Conservation (phyloP, 768 basidiomycete genomes). For the Cyathus striatus region DNA sequence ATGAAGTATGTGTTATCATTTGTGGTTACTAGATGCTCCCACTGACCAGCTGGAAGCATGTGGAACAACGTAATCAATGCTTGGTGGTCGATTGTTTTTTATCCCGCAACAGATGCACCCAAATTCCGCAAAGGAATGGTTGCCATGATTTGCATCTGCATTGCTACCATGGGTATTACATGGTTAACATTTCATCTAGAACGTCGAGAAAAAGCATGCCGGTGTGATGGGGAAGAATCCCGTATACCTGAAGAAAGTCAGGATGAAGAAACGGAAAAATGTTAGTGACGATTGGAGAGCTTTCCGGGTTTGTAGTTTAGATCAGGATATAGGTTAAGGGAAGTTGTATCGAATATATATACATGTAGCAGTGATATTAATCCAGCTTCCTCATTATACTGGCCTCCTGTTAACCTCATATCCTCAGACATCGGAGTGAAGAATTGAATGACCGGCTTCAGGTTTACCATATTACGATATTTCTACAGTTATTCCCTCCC, state of each 20-base stretch:
- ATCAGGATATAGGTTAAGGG: no score
- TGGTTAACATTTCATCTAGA: constrained; percentile 56
- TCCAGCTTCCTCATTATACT: no score
- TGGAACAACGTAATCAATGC: constrained; percentile 67
- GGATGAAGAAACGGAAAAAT: no score
- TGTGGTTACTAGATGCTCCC: not conserved
- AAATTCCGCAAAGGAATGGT: constrained; percentile 64
- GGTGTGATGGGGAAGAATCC: not conserved
- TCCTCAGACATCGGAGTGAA: no score
- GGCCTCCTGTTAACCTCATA: no score
- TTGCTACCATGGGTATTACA: constrained; percentile 52
- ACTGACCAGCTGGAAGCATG: constrained; percentile 34
- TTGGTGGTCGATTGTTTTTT: constrained; percentile 69
- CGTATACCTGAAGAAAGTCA: no score
- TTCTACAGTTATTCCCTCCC: constrained; percentile 44
- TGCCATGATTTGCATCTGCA: constrained; percentile 55
- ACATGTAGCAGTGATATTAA: no score
- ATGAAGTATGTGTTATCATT: constrained; percentile 52
- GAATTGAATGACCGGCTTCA: no score
- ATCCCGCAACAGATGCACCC: constrained; percentile 71
- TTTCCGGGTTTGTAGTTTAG: no score
- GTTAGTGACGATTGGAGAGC: no score
- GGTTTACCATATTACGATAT: no score
- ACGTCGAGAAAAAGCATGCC: constrained; percentile 19
- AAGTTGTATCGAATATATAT: no score